These are phyloP conservation scores for Diddensiella caesifluorescens DNA, from an alignment of 805 yeast species.

Conservation along the genomic window DNA sequence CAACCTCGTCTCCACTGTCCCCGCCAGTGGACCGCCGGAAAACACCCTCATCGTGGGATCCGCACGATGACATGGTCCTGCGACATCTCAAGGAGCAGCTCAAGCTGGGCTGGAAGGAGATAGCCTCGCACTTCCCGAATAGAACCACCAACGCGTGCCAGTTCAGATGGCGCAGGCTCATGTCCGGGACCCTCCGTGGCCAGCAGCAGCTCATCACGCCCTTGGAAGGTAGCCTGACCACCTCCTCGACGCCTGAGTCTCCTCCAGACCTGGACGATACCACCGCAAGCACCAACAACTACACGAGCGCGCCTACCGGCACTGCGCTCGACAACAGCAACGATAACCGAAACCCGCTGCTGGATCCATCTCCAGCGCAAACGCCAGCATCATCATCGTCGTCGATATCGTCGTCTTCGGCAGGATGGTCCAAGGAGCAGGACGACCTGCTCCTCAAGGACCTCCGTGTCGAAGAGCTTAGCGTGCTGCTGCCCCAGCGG, in stretches of 20 bases:
- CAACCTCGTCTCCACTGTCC: no score
- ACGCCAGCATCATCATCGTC: constrained; percentile 7
- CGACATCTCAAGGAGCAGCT: constrained; percentile 76
- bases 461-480: constrained; percentile 64
- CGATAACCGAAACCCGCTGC: no score
- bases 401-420: neutral
- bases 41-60: constrained; percentile 67
- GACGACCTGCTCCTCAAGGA: constrained; percentile 61
- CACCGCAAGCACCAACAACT: neutral
- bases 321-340: no score
- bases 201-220: no score
- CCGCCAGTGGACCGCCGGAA: constrained; percentile 18
- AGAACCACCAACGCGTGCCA: constrained; percentile 88
- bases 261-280: no score
- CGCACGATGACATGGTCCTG: constrained; percentile 64
- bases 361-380: constrained; percentile 12
- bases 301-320: constrained; percentile 1
- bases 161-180: constrained; percentile 78
- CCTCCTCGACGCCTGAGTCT: no score
- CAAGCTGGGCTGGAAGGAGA: constrained; percentile 86
- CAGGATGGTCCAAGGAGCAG: constrained; percentile 54
- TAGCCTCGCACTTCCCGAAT: constrained; percentile 68
- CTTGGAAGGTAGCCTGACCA: no score
- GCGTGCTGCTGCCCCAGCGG: constrained; percentile 65
- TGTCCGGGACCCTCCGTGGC: constrained; percentile 37